These are phyloP conservation scores for Aspergillus indologenus DNA, from an alignment of 495 filamentous ascomycete genomes.

Conservation along the genomic window DNA sequence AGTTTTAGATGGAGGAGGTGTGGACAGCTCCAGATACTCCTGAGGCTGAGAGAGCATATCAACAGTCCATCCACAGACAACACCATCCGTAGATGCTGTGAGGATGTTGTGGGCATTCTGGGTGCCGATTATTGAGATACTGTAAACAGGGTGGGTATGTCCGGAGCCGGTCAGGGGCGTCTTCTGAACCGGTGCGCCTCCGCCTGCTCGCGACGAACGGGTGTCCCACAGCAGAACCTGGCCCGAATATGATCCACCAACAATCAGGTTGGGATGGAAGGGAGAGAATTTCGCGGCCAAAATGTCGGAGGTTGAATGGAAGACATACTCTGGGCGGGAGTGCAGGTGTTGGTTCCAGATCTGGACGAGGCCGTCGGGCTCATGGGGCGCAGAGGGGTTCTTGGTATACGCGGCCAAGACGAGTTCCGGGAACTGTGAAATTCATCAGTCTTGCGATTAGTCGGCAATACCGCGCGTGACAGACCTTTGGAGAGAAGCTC, in stretches of 20 bases:
- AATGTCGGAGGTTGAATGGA: conserved; percentile 94
- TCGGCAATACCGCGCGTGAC: background rate
- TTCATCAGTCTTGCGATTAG: background rate
- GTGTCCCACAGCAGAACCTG: conserved; percentile 99
- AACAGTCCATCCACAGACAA: conserved; percentile 92
- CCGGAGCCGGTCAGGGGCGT: conserved; percentile 88
- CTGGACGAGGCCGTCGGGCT: conserved; percentile 90
- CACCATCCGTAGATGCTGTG: conserved; percentile 91
- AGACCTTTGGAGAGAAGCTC: conserved; percentile 85
- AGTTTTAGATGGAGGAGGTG: conserved; percentile 83
- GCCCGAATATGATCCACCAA: conserved; percentile 92
- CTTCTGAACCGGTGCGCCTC: conserved; percentile 86
- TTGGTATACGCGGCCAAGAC: conserved; percentile 94
- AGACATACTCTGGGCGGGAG: conserved; percentile 90
- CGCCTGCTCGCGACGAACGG: conserved; percentile 58
- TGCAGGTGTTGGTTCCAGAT: conserved; percentile 96
- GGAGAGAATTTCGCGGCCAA: conserved; percentile 94
- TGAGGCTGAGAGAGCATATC: conserved; percentile 97
- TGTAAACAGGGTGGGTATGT: conserved; percentile 96
- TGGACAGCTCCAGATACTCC: conserved; percentile 80
- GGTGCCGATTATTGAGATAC: conserved; percentile 90
- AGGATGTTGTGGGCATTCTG: conserved; percentile 99
- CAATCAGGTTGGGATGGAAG: conserved; percentile 91
- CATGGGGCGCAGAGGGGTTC: conserved; percentile 90
- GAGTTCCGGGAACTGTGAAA: conserved; percentile 74